Base-by-base conservation (phyloP, 176 grass and related monocot genomes). In the Oryza rufipogon region DNA sequence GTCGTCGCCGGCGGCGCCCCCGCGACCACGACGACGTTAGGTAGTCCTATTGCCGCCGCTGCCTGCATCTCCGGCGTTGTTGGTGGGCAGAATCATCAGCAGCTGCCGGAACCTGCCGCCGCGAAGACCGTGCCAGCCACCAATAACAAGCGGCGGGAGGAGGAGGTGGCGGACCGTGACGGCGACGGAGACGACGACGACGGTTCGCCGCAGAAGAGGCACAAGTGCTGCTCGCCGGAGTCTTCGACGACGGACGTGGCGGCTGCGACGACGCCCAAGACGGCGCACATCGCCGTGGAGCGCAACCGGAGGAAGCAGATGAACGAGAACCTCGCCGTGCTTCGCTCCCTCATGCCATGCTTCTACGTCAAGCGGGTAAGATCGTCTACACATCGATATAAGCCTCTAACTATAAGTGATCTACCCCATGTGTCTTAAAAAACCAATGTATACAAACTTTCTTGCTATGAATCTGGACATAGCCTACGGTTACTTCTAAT, bases 301-400 rank as follows among this genome's bases (percentile, higher is more conserved):
- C 91, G 91, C 44, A 96, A 93, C 84, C 83, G 94, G 80, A 81
- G 94, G 76, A 96, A 91, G 81, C 94, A 93, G 80, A 93, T 96
- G 91, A 96, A 93, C 83, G 91, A 91, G 70, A 68, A 96, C 81
- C 84, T 96, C 64, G 54, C 74, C 74, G 89, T 96, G 68, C 81
- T 96, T 0, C 87, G 91, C 45, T 93, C 94, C 4, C 77, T 93
- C 74, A 97, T 93, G 94, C 94, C 94, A 0, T 88, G 91, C 30
- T 97, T 97, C 85, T 93, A 97, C 68, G 89, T 93, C 71, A 97
- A 93, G 49, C 83, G 94, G 66, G 91, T 93, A 91, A 87, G 87
- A 78, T 45, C 49, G 32, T 77, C 45, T 36, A 66, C 45, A n/a
- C 15, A 67, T 34, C 15, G 10, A 46, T 15, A 15, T 52, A 32